A percentile compares a stretch with the other conserved stretches of the same genome.
Conservation (phyloP, 805 yeast species). For the Yarrowia hollandica region DNA sequence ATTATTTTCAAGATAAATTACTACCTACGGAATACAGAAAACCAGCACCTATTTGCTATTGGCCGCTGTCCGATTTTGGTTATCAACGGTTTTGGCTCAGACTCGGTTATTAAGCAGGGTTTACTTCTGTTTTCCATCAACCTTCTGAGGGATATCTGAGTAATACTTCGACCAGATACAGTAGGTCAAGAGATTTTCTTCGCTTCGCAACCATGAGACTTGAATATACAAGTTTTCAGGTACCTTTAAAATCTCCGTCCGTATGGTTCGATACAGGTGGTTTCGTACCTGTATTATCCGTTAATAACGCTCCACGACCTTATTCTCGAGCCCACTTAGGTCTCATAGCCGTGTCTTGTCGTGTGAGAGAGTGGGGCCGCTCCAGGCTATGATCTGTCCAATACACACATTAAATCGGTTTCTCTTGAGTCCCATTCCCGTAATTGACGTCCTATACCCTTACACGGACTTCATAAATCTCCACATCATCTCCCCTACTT, state of each 20-base stretch:
- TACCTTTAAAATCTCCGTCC: too few relatives aligned
- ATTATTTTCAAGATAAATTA: too few relatives aligned
- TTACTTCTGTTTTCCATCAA: too few relatives aligned
- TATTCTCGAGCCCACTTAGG: slow-evolving; percentile 3
- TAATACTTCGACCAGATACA: background rate
- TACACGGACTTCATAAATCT: too few relatives aligned
- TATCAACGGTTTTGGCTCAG: slow-evolving; percentile 8
- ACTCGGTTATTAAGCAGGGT: slow-evolving; percentile 8
- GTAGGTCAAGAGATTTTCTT: background rate
- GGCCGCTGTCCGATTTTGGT: background rate
- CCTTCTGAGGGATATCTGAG: slow-evolving; percentile 2
- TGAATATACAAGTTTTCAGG: too few relatives aligned
- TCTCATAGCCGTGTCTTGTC: slow-evolving; percentile 11
- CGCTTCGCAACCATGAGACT: background rate
- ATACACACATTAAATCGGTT: too few relatives aligned
- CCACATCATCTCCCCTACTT: background rate
- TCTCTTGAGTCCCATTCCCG: too few relatives aligned
- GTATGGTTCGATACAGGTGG: too few relatives aligned
- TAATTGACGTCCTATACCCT: too few relatives aligned
- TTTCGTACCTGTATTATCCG: background rate
- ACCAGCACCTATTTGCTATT: background rate
- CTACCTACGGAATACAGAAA: too few relatives aligned
- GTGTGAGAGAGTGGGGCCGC: background rate
- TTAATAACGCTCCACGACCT: background rate
- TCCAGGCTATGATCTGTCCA: background rate